Evolutionary conservation across 495 filamentous ascomycete species (phyloP), one percentile per base, ranked within the genome.

Genomic region (Neurospora tetraspora): DNA sequence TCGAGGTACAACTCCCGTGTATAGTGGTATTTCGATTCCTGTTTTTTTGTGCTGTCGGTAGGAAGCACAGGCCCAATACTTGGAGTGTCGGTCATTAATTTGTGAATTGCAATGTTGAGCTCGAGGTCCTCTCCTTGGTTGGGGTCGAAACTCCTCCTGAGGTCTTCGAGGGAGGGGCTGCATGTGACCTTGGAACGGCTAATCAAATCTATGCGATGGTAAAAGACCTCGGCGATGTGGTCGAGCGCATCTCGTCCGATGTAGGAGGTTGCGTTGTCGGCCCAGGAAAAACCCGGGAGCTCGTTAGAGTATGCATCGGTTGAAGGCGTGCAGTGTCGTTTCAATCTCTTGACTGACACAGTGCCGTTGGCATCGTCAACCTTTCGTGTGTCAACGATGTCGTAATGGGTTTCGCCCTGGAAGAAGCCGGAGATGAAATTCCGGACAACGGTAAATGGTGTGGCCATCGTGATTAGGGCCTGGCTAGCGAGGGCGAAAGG

Each of bases 331-430:
- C 70, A 65, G 10, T 77, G 74, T 4, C 77, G 77, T 72, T 80
- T 80, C 47, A 80, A 38, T 23, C 79, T 71, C 70, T 80, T 80
- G 71, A 78, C 77, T 23, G 75, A 53, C 34, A 80, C 69, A n/a
- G 39, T 39, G 53, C 68, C 69, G 68, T 37, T 72, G 23, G 20
- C 37, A 2, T 70, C 6, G 68, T 73, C 71, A 65, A 65, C 39
- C 3, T 68, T 40, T 18, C 75, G 75, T n/a, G 61, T 73, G 45
- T 80, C 78, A 39, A 77, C 69, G 31, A 53, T 69, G 2, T 77
- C 75, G 69, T 70, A 69, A 8, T 18, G 11, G 69, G 61, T 31
- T 10, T 70, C 37, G 7, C 39, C 72, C n/a, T 43, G 40, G 38
- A 72, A 36, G 18, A 68, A 27, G 12, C 61, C 53, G 39, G 59